phyloP scores from a whole-genome alignment of 371 early-diverging fungal species.

The Mortierella sp. region DNA sequence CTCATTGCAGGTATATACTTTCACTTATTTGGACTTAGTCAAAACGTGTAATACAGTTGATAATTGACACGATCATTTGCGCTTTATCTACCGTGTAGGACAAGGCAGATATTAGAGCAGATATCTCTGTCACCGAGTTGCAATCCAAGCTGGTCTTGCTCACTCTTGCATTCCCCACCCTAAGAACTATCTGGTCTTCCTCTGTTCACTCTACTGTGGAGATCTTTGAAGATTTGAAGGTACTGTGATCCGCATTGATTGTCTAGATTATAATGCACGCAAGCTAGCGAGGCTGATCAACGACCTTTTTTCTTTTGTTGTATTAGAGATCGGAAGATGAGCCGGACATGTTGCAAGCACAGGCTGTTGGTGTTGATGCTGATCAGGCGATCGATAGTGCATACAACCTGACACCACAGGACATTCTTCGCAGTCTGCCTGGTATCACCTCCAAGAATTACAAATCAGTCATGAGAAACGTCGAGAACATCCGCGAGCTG shows the following conservation, averaged over 20 bases:
- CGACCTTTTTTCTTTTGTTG: not conserved
- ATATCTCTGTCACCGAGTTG: slow-evolving; percentile 71
- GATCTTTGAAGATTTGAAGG: slow-evolving; percentile 93
- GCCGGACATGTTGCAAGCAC: slow-evolving; percentile 79
- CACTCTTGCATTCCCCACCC: slow-evolving; percentile 87
- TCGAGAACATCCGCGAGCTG: slow-evolving; percentile 75
- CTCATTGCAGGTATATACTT: slow-evolving; percentile 68
- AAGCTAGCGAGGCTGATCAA: not conserved
- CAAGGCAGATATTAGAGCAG: slow-evolving; percentile 69
- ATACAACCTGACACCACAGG: slow-evolving; percentile 80
- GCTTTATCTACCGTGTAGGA: slow-evolving; percentile 23
- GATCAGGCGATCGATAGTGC: slow-evolving; percentile 72
- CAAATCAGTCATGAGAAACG: slow-evolving; percentile 76
- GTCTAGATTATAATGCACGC: not conserved
- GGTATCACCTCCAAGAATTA: slow-evolving; percentile 88
- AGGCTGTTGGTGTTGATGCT: slow-evolving; percentile 81
- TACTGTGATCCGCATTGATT: slow-evolving; percentile 31
- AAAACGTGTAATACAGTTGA: not conserved
- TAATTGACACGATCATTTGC: not conserved
- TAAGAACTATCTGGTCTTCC: slow-evolving; percentile 93
- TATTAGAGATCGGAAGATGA: slow-evolving; percentile 79
- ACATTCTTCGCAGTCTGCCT: slow-evolving; percentile 86
- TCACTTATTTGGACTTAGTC: slow-evolving; percentile 8
- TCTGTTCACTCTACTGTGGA: slow-evolving; percentile 90
- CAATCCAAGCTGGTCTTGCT: slow-evolving; percentile 87